Conservation (phyloP, 805 yeast species). For the Cyberlindnera petersonii region DNA sequence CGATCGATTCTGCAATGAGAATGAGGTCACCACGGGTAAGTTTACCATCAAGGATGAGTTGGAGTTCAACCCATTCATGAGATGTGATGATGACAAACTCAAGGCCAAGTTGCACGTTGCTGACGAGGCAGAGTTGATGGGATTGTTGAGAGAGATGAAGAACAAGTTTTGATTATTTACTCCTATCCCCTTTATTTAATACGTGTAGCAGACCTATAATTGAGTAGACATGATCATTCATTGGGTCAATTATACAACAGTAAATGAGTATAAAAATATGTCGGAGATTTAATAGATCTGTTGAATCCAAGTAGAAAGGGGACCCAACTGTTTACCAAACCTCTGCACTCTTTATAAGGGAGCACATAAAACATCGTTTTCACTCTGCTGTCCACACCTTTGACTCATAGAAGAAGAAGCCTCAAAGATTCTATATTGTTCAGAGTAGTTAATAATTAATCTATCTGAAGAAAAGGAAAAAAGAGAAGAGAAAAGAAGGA, state of each 20-base stretch:
- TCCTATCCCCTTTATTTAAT: not conserved
- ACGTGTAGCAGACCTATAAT: not conserved
- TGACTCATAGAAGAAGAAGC: constrained; percentile 29
- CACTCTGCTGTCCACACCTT: constrained; percentile 52
- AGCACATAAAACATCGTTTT: constrained; percentile 28
- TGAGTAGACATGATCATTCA: not conserved
- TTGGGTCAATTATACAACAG: not conserved
- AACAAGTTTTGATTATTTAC: constrained; percentile 43
- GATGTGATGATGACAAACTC: constrained; percentile 61
- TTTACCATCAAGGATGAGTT: constrained; percentile 85
- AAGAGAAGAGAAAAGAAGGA: not conserved
- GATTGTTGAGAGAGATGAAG: constrained; percentile 68
- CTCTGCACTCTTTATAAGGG: constrained; percentile 9
- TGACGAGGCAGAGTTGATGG: constrained; percentile 60
- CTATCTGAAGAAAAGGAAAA: constrained; percentile 27
- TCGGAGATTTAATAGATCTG: constrained; percentile 5
- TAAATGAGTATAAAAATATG: constrained; percentile 3
- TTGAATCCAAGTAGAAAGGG: not conserved
- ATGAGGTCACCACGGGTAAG: constrained; percentile 79
- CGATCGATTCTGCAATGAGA: constrained; percentile 42
- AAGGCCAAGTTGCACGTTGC: constrained; percentile 51
- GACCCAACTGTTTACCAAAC: not conserved
- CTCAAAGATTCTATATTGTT: constrained; percentile 38
- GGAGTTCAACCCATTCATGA: constrained; percentile 85
- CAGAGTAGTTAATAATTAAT: constrained; percentile 33